Percentiles rank a stretch among this genome's conserved stretches.
Evolutionary conservation across 345 rosid species (phyloP).

Genomic region (Lepidium aucheri): DNA sequence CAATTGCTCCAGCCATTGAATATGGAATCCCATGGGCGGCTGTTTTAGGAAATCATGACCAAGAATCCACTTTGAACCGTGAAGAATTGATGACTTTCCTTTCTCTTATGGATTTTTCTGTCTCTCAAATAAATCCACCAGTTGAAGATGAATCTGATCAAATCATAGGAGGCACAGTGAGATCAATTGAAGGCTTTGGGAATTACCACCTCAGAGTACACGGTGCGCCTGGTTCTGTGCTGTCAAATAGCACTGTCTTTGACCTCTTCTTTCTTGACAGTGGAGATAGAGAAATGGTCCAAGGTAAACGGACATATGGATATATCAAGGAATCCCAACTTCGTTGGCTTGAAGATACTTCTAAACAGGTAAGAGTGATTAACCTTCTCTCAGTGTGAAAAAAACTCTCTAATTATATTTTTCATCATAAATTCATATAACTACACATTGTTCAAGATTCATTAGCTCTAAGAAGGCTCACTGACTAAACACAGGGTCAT

Average conservation of each 20-base stretch:
- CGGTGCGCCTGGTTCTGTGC: constrained; percentile 71
- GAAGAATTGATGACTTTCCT: constrained; percentile 77
- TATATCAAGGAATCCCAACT: constrained; percentile 91
- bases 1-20: constrained; percentile 65
- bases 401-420: not conserved
- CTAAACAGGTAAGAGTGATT: constrained; percentile 15
- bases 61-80: constrained; percentile 76
- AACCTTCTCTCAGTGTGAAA: not conserved
- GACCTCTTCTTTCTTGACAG: constrained; percentile 84
- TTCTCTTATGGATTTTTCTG: constrained; percentile 82
- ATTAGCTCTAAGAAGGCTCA: constrained; percentile 26
- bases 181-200: constrained; percentile 68
- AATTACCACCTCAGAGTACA: constrained; percentile 52
- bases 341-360: constrained; percentile 53
- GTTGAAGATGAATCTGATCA: constrained; percentile 19
- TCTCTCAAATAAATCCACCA: constrained; percentile 57
- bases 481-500: constrained; percentile 44
- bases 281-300: constrained; percentile 62
- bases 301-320: constrained; percentile 69
- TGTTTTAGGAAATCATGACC: constrained; percentile 89
- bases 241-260: constrained; percentile 65
- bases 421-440: not conserved
- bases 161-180: constrained; percentile 6
- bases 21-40: constrained; percentile 90
- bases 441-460: constrained; percentile 26